Percentiles rank a stretch among this genome's conserved stretches.
Evolutionary conservation across 352 stramenopile genomes (phyloP).

Genomic region (Aphanomyces stellatus): DNA sequence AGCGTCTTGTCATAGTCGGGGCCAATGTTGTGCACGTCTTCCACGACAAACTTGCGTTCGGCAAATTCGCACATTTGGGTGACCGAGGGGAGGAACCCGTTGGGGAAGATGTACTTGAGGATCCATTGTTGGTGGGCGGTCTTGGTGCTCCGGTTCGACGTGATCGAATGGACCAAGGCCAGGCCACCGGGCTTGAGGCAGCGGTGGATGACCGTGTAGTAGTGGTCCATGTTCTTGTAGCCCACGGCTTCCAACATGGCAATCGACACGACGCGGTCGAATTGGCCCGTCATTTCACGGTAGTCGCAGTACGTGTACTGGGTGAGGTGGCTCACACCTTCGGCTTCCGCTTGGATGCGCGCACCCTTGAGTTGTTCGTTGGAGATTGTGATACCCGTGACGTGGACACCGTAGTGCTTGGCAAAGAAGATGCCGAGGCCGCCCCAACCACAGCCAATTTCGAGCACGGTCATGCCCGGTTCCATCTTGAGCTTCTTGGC

Average conservation of each 20-base stretch:
- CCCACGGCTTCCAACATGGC: slow-evolving; percentile 86
- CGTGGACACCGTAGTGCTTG: slow-evolving; percentile 79
- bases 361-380: slow-evolving; percentile 86
- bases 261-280: slow-evolving; percentile 82
- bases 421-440: slow-evolving; percentile 80
- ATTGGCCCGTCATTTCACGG: slow-evolving; percentile 79
- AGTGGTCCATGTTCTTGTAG: slow-evolving; percentile 83
- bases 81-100: slow-evolving; percentile 75
- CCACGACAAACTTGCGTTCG: slow-evolving; percentile 70
- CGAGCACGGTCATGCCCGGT: slow-evolving; percentile 74
- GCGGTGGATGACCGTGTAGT: slow-evolving; percentile 72
- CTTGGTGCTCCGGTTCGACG: slow-evolving; percentile 76
- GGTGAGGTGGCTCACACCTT: slow-evolving; percentile 75
- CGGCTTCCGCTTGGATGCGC: slow-evolving; percentile 59
- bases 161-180: slow-evolving; percentile 74
- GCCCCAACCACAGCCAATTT: slow-evolving; percentile 87
- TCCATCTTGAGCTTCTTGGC: slow-evolving; percentile 81
- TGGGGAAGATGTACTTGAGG: slow-evolving; percentile 89
- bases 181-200: slow-evolving; percentile 75
- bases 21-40: slow-evolving; percentile 81
- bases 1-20: slow-evolving; percentile 87
- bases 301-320: slow-evolving; percentile 89
- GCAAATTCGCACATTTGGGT: slow-evolving; percentile 65
- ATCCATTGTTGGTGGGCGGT: slow-evolving; percentile 80
- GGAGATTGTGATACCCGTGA: slow-evolving; percentile 86